These are phyloP conservation scores for Coprinopsis sp. DNA, from an alignment of 768 basidiomycete species.

Conservation along the genomic window DNA sequence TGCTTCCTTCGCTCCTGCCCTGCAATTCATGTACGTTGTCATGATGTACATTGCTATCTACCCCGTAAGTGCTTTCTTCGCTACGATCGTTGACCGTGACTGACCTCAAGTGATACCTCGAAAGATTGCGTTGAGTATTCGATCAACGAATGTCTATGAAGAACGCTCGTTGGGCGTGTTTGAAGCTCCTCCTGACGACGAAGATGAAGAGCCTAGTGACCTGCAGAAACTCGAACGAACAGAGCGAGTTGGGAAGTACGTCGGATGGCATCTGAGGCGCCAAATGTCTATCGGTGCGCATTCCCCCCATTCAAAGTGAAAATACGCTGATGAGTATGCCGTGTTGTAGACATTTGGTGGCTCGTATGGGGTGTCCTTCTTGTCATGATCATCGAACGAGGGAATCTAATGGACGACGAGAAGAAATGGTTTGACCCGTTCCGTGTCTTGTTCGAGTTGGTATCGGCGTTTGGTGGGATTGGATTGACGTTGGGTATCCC, in stretches of 20 bases:
- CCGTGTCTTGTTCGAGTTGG: conserved; percentile 56
- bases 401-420: conserved; percentile 46
- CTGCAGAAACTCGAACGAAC: conserved; percentile 30
- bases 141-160: conserved; percentile 70
- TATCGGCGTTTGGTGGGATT: conserved; percentile 65
- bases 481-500: conserved; percentile 65
- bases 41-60: conserved; percentile 72
- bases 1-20: conserved; percentile 55
- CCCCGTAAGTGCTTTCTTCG: conserved; percentile 27
- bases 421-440: conserved; percentile 64
- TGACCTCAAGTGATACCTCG: background rate
- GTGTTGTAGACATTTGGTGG: conserved; percentile 70
- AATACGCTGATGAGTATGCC: background rate
- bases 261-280: conserved; percentile 56
- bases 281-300: conserved; percentile 55
- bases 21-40: conserved; percentile 69
- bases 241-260: conserved; percentile 43
- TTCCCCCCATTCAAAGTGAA: background rate
- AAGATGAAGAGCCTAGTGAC: conserved; percentile 43
- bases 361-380: conserved; percentile 68
- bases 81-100: background rate
- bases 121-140: conserved; percentile 58
- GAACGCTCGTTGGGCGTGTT: conserved; percentile 68
- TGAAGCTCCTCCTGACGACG: conserved; percentile 45
- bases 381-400: conserved; percentile 66